Evolutionary conservation across 1,139 yeast genomes (phyloP).

Genomic region (Yamadazyma membranifaciens): DNA sequence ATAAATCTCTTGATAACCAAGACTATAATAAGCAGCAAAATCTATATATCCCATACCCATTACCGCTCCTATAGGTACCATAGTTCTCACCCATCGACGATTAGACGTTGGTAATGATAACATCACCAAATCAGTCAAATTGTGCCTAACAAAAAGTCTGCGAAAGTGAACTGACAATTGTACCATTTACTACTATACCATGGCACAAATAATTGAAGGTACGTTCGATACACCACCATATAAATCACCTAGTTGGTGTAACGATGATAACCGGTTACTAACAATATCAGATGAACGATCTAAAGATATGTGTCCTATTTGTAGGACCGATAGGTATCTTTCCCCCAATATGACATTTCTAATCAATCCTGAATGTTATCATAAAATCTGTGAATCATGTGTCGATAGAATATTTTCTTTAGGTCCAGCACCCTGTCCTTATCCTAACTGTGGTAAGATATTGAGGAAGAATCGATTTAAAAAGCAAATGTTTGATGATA

Average conservation of each 20-base stretch:
- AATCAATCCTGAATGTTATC: constrained; percentile 96
- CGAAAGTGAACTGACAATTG: background rate
- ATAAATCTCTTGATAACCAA: constrained; percentile 39
- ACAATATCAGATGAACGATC: constrained; percentile 32
- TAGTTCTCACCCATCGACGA: background rate
- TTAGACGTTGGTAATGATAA: too few species aligned
- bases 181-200: background rate
- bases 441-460: constrained; percentile 85
- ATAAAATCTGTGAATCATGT: constrained; percentile 94
- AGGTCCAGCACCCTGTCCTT: constrained; percentile 98
- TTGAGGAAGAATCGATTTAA: constrained; percentile 87
- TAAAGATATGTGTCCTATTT: constrained; percentile 93
- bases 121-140: too few species aligned
- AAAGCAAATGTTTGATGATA: constrained; percentile 88
- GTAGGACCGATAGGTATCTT: constrained; percentile 91
- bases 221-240: constrained; percentile 1
- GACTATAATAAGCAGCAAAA: constrained; percentile 31
- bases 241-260: background rate
- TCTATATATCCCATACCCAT: constrained; percentile 26
- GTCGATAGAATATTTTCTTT: constrained; percentile 89
- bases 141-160: too few species aligned
- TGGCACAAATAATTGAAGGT: constrained; percentile 9
- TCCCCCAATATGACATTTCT: constrained; percentile 92
- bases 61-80: constrained; percentile 4
- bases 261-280: constrained; percentile 2